phyloP scores from a whole-genome alignment of 768 basidiomycete genomes.

The Panaeolus papilionaceus region DNA sequence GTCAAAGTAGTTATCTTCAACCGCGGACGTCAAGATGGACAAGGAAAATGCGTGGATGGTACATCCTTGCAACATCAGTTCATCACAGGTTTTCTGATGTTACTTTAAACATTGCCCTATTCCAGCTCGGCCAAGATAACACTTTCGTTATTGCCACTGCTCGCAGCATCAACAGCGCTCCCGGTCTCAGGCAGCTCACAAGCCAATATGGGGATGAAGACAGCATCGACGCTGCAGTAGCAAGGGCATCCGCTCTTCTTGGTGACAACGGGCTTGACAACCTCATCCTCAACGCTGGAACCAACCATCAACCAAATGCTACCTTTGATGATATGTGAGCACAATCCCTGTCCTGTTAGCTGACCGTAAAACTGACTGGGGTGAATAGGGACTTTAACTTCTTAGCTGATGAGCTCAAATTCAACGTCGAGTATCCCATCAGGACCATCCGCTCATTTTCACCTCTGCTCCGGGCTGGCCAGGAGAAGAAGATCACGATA shows the following conservation, averaged over 20 bases:
- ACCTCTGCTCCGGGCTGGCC: conserved; percentile 26
- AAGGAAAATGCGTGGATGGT: too few relatives aligned
- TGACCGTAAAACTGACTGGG: not conserved
- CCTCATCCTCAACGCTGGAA: conserved; percentile 27
- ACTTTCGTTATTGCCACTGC: conserved; percentile 32
- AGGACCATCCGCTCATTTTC: conserved; percentile 28
- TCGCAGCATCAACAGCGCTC: conserved; percentile 19
- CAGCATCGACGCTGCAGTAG: conserved; percentile 24
- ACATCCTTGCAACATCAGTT: not conserved
- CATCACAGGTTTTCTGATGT: not conserved
- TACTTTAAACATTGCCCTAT: not conserved
- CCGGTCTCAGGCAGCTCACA: conserved; percentile 19
- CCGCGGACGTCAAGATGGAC: too few relatives aligned
- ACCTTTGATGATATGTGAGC: conserved; percentile 29
- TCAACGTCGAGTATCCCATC: conserved; percentile 26
- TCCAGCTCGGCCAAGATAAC: conserved; percentile 26
- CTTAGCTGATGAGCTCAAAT: conserved; percentile 25
- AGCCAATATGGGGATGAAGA: conserved; percentile 19
- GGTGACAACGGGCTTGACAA: conserved; percentile 29
- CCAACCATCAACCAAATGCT: conserved; percentile 23
- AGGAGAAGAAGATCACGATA: conserved; percentile 28
- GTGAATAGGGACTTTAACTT: conserved; percentile 18
- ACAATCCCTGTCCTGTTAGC: not conserved
- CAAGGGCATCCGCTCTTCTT: conserved; percentile 18
- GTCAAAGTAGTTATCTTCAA: too few relatives aligned